Evolutionary conservation across 164 flowering plant species (phyloP).

Genomic region (Annona cherimola): DNA sequence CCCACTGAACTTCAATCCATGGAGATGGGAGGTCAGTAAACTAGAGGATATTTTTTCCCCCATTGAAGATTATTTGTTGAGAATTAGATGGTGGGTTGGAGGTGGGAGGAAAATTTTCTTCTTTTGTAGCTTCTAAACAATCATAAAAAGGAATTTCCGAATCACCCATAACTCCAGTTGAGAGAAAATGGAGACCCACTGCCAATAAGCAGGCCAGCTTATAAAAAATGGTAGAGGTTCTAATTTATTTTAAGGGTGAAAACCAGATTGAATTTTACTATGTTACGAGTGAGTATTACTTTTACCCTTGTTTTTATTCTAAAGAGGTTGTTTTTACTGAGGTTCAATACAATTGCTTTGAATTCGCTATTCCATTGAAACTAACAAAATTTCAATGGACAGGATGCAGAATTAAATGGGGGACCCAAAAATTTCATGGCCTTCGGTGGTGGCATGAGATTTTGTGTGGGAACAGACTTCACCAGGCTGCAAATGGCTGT

Average conservation of each 20-base stretch:
- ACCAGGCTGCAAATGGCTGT: slow-evolving; percentile 34
- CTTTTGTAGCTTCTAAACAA: not conserved
- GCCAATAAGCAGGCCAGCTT: too few relatives aligned
- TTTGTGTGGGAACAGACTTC: slow-evolving; percentile 45
- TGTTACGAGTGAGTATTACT: too few relatives aligned
- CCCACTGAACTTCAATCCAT: slow-evolving; percentile 78
- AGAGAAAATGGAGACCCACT: too few relatives aligned
- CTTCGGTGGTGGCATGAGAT: slow-evolving; percentile 47
- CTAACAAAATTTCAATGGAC: not conserved
- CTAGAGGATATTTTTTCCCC: not conserved
- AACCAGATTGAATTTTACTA: too few relatives aligned
- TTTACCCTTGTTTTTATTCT: too few relatives aligned
- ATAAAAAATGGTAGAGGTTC: too few relatives aligned
- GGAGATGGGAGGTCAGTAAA: slow-evolving; percentile 80
- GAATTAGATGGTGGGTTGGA: too few relatives aligned
- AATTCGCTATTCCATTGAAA: slow-evolving; percentile 3
- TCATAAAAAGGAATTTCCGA: not conserved
- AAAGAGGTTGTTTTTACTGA: too few relatives aligned
- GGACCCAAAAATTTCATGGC: slow-evolving; percentile 42
- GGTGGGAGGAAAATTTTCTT: too few relatives aligned
- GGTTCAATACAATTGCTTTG: not conserved
- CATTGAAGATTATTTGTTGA: not conserved
- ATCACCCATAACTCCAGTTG: not conserved
- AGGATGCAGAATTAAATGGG: slow-evolving; percentile 27
- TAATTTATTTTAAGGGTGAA: too few relatives aligned